Percentiles rank a stretch among this genome's conserved stretches.
These are phyloP conservation scores for Trichoderma guizhouense DNA, from an alignment of 2,329 filamentous ascomycete species.

Conservation along the genomic window DNA sequence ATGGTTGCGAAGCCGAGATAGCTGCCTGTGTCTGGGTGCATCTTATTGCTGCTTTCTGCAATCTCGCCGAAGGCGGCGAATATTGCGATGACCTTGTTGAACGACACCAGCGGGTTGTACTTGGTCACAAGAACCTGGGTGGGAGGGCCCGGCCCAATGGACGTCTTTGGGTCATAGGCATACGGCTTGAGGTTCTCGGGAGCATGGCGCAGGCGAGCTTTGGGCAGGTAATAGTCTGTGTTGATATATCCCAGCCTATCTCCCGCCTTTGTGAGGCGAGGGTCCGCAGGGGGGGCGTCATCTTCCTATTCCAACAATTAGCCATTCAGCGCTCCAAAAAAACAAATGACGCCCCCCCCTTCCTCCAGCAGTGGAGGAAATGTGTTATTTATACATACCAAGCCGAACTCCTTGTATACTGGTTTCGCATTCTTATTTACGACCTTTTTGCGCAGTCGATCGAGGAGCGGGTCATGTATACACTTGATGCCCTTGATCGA, in stretches of 20 bases:
- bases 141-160: conserved; percentile 83
- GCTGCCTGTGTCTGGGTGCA: conserved; percentile 89
- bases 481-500: conserved; percentile 56
- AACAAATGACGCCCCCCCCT: conserved; percentile 60
- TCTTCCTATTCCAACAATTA: conserved; percentile 69
- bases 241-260: conserved; percentile 66
- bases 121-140: conserved; percentile 90
- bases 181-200: conserved; percentile 82
- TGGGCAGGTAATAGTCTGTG: conserved; percentile 66
- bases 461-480: conserved; percentile 59
- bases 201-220: conserved; percentile 66
- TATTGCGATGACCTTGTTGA: conserved; percentile 70
- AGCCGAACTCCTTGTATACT: conserved; percentile 60
- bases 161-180: conserved; percentile 75
- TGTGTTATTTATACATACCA: conserved; percentile 57
- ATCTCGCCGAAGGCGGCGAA: conserved; percentile 85
- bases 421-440: conserved; percentile 58
- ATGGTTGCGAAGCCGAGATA: conserved; percentile 93
- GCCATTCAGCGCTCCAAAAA: conserved; percentile 48
- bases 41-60: conserved; percentile 86
- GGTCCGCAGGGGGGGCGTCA: conserved; percentile 76
- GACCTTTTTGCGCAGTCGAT: conserved; percentile 46
- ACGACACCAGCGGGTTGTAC: conserved; percentile 86
- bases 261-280: conserved; percentile 66
- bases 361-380: conserved; percentile 31